Percentiles rank a stretch among this genome's conserved stretches.
These are phyloP conservation scores for Bryum argenteum DNA, from an alignment of 225 moss, liverwort and hornwort species.

Conservation along the genomic window DNA sequence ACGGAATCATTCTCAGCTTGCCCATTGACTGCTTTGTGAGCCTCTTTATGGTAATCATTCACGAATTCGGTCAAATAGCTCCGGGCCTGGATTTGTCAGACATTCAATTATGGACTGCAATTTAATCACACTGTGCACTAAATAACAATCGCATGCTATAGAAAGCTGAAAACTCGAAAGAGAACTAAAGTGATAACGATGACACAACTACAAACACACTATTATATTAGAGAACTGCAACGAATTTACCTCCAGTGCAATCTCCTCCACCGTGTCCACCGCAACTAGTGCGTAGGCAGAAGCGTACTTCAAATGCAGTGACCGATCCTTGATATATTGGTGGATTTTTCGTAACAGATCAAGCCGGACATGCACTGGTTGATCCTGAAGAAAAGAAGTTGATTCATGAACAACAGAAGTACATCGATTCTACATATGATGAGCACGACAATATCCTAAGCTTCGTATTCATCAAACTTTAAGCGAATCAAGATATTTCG, in stretches of 20 bases:
- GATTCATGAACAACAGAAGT: slow-evolving; percentile 13
- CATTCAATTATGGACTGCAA: not conserved
- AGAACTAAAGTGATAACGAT: not conserved
- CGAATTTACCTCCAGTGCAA: slow-evolving; percentile 66
- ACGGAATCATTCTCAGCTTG: slow-evolving; percentile 72
- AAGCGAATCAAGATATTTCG: not conserved
- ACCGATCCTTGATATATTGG: slow-evolving; percentile 75
- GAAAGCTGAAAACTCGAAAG: not conserved
- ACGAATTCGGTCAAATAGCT: slow-evolving; percentile 73
- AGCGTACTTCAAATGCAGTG: slow-evolving; percentile 81
- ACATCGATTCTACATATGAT: not conserved
- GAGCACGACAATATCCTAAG: not conserved
- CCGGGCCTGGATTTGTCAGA: slow-evolving; percentile 62
- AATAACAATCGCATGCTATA: not conserved
- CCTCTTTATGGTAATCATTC: slow-evolving; percentile 79
- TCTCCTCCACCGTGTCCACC: slow-evolving; percentile 70
- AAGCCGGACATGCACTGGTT: slow-evolving; percentile 70
- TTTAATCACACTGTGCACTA: slow-evolving; percentile 15
- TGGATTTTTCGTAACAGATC: slow-evolving; percentile 75
- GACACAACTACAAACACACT: slow-evolving; percentile 1
- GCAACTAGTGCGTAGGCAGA: slow-evolving; percentile 83
- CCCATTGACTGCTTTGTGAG: slow-evolving; percentile 53
- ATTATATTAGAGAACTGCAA: not conserved
- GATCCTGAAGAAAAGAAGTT: slow-evolving; percentile 60
- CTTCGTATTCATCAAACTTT: not conserved